Percentiles rank a stretch among this genome's conserved stretches.
Conservation (phyloP, 768 basidiomycete genomes). For the Pleurotus sapidus region DNA sequence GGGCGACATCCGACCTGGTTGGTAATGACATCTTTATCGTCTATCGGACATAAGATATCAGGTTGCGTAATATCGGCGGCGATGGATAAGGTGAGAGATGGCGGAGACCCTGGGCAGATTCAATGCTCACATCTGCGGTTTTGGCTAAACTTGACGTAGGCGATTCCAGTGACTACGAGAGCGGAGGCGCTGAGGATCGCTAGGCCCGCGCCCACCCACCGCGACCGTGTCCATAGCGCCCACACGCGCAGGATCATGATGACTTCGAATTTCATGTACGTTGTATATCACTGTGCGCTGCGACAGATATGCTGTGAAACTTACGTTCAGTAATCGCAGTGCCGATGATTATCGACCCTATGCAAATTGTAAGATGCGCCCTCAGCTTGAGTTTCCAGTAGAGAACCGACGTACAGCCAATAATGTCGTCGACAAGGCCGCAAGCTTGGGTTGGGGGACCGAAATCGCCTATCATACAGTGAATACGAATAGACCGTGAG, state of each 20-base stretch:
- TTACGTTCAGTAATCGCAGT: neutral
- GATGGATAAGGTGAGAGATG: too few relatives aligned
- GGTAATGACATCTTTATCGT: too few relatives aligned
- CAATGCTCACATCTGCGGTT: neutral
- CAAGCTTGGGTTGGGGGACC: neutral
- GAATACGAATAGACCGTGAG: neutral
- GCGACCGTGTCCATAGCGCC: neutral
- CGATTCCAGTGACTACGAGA: neutral
- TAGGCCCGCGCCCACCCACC: neutral
- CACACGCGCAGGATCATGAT: constrained; percentile 2
- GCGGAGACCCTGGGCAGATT: too few relatives aligned
- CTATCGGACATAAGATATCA: too few relatives aligned
- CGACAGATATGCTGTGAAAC: neutral
- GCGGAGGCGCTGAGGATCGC: neutral
- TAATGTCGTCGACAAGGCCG: neutral
- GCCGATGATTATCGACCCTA: neutral
- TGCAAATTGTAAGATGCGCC: neutral
- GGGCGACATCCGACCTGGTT: too few relatives aligned
- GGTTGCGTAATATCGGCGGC: too few relatives aligned
- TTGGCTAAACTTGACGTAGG: neutral
- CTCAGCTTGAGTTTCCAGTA: neutral
- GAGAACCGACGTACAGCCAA: neutral
- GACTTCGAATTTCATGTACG: neutral
- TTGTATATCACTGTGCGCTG: too few relatives aligned
- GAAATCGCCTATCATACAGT: neutral